Evolutionary conservation across 352 stramenopile species (phyloP), one percentile per base, ranked within the genome.

Genomic region (Phytophthora nicotianae): DNA sequence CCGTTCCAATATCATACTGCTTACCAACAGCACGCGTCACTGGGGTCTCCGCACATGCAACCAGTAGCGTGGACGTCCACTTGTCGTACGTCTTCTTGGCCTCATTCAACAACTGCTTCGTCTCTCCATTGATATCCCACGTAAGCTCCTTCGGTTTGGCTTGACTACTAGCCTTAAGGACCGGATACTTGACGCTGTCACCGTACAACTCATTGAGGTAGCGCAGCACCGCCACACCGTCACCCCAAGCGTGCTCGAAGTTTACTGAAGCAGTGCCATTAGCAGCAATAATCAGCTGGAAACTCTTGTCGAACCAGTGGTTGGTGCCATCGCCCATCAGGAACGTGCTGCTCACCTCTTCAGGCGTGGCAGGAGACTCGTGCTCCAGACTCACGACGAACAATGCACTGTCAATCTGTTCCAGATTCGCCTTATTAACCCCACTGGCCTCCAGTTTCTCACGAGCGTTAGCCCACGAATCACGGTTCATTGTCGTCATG

Each of bases 261-360:
- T 95, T 96, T 42, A 97, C 86, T 2, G 83, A 91, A 14, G 84
- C 81, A 20, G 78, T 79, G 43, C 89, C 90, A 58, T 96, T 96
- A 10, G 72, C 73, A 9, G 84, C 80, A 6, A 97, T 68, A 45
- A 97, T 91, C 4, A 97, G 60, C 66, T 97, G 90, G 55, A 97
- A 95, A 64, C 86, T 95, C 85, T 97, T 97, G 70, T 97, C 90
- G 47, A 96, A 96, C 89, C 90, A 97, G 63, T 93, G 88, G 74
- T 97, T 96, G 19, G 75, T 75, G 46, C 83, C 88, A 41, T 96
- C 81, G 50, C 90, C 90, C 35, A 86, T 52, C 8, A 97, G 74
- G 67, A 96, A 97, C 49, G 76, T 89, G 46, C 83, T 72, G 33
- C 83, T 91, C 35, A 93, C 71, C 23, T 93, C 59, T 51, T 83